A percentile compares a stretch with the other conserved stretches of the same genome.
These are phyloP conservation scores for Chrysosphaeria jannelii DNA, from an alignment of 2,329 filamentous ascomycete genomes.

Conservation along the genomic window DNA sequence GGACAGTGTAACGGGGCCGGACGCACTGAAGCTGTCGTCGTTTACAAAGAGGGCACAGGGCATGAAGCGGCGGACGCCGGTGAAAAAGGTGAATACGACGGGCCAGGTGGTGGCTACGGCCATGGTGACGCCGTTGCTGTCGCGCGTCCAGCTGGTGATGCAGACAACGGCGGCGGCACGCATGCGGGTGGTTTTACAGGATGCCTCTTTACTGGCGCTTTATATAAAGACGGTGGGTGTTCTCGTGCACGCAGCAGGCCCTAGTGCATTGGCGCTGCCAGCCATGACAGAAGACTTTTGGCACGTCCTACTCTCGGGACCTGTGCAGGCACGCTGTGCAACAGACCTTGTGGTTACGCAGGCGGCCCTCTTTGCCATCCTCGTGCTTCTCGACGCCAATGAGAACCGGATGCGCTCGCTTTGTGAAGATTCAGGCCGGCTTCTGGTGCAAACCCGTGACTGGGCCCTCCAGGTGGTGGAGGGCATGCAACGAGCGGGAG, in stretches of 20 bases:
- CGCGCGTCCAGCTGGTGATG: slow-evolving; percentile 41
- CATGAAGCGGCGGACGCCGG: slow-evolving; percentile 5
- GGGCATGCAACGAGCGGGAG: slow-evolving; percentile 17
- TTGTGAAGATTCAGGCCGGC: slow-evolving; percentile 41
- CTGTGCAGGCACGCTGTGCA: slow-evolving; percentile 26
- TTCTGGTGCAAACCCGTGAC: slow-evolving; percentile 54
- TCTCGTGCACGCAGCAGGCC: slow-evolving; percentile 55
- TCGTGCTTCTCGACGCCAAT: slow-evolving; percentile 62
- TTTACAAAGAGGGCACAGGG: slow-evolving; percentile 29
- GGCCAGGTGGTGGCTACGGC: slow-evolving; percentile 41
- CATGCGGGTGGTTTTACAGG: slow-evolving; percentile 29
- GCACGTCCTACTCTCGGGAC: slow-evolving; percentile 35
- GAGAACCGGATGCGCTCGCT: slow-evolving; percentile 37
- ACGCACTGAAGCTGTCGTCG: slow-evolving; percentile 62
- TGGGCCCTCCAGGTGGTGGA: slow-evolving; percentile 63
- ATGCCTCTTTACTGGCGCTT: slow-evolving; percentile 44
- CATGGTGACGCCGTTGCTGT: slow-evolving; percentile 70
- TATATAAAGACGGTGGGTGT: slow-evolving; percentile 70
- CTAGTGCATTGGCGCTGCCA: slow-evolving; percentile 42
- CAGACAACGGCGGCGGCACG: slow-evolving; percentile 11
- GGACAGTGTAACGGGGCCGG: slow-evolving; percentile 49
- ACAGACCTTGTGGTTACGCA: slow-evolving; percentile 32
- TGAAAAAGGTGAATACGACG: slow-evolving; percentile 49
- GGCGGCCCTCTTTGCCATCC: slow-evolving; percentile 47
- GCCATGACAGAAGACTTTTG: slow-evolving; percentile 66